Conservation (phyloP, 2,329 filamentous ascomycete genomes). For the Phaeoacremonium minimum region DNA sequence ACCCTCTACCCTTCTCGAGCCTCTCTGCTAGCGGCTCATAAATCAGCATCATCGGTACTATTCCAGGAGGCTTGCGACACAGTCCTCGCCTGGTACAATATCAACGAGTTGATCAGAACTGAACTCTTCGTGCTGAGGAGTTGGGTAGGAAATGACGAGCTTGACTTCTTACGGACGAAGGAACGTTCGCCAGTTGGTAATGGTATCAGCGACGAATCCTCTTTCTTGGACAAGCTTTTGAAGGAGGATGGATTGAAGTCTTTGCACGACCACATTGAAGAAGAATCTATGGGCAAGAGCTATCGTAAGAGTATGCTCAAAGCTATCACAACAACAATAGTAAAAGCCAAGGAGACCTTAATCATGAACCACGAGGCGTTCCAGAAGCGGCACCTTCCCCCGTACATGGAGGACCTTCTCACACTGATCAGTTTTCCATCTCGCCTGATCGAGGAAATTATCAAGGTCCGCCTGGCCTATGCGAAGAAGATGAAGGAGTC, state of each 20-base stretch:
- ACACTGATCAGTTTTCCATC: slow-evolving; percentile 97
- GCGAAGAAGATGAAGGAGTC: slow-evolving; percentile 95
- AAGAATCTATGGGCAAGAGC: slow-evolving; percentile 32
- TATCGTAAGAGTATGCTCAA: slow-evolving; percentile 73
- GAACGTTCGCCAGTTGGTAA: slow-evolving; percentile 63
- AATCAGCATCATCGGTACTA: slow-evolving; percentile 68
- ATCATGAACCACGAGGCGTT: slow-evolving; percentile 84
- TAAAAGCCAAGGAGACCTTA: slow-evolving; percentile 87
- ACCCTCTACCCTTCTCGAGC: slow-evolving; percentile 77
- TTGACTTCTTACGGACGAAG: slow-evolving; percentile 80
- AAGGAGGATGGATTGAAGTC: slow-evolving; percentile 95
- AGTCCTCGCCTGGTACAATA: slow-evolving; percentile 95
- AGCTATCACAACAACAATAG: slow-evolving; percentile 79
- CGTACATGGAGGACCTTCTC: slow-evolving; percentile 93
- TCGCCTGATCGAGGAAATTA: slow-evolving; percentile 92
- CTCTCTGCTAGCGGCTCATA: slow-evolving; percentile 70
- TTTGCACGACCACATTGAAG: slow-evolving; percentile 67
- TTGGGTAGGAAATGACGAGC: slow-evolving; percentile 94
- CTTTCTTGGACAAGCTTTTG: slow-evolving; percentile 89
- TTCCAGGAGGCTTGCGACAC: slow-evolving; percentile 84
- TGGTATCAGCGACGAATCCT: slow-evolving; percentile 81
- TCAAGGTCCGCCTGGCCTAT: slow-evolving; percentile 84
- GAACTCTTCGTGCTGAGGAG: slow-evolving; percentile 86
- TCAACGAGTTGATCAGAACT: slow-evolving; percentile 91
- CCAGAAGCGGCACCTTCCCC: slow-evolving; percentile 82